These are phyloP conservation scores for Takakia lepidozioides DNA, from an alignment of 225 moss, liverwort and hornwort species.

Conservation along the genomic window DNA sequence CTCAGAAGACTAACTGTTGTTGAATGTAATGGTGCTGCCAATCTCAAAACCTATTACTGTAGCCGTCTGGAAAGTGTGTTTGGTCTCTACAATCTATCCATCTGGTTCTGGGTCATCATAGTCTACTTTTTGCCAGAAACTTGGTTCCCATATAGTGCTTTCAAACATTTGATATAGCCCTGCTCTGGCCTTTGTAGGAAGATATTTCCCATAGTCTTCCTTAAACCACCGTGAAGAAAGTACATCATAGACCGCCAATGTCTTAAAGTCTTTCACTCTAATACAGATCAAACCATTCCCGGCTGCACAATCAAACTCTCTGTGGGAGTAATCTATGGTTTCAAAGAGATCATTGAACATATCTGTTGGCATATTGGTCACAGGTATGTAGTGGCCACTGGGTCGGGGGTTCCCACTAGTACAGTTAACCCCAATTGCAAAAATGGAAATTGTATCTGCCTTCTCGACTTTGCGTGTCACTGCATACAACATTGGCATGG, in stretches of 20 bases:
- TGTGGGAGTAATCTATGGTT: conserved; percentile 33
- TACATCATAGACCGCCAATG: conserved; percentile 29
- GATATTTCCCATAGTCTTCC: conserved; percentile 31
- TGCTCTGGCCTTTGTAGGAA: conserved; percentile 12
- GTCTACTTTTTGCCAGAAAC: conserved; percentile 39
- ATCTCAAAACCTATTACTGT: too few species aligned
- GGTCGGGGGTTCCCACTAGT: conserved; percentile 18
- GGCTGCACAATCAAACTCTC: conserved; percentile 26
- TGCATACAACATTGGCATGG: conserved; percentile 29
- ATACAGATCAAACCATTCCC: conserved; percentile 38
- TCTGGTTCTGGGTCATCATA: too few species aligned
- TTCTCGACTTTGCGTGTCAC: conserved; percentile 8
- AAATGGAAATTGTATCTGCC: conserved; percentile 30
- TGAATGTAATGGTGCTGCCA: too few species aligned
- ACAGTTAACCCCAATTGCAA: conserved; percentile 24
- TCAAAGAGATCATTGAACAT: conserved; percentile 38
- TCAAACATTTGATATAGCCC: conserved; percentile 41
- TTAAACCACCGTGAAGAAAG: conserved; percentile 11
- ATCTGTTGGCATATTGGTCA: conserved; percentile 14
- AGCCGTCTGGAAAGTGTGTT: too few species aligned
- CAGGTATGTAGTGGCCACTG: conserved; percentile 17
- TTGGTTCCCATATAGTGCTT: conserved; percentile 32
- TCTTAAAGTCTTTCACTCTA: conserved; percentile 13
- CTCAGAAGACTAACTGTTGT: too few species aligned
- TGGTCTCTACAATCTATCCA: too few species aligned